These are phyloP conservation scores for Rauvolfia tetraphylla DNA, from an alignment of 257 asterid genomes.

Conservation along the genomic window DNA sequence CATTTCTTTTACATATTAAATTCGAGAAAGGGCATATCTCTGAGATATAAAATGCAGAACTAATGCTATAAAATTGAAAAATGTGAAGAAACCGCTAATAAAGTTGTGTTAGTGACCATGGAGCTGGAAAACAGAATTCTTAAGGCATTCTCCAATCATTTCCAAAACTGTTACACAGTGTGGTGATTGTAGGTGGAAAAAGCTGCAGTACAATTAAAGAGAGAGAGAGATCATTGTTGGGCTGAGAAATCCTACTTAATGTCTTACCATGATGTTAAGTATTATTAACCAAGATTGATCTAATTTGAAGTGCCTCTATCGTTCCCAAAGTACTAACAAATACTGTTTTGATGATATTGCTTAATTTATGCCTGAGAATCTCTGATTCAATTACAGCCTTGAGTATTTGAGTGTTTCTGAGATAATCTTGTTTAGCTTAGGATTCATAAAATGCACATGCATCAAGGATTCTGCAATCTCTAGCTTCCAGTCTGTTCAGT, in stretches of 20 bases:
- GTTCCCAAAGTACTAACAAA: neutral
- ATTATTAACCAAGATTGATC: too few relatives aligned
- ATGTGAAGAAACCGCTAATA: neutral
- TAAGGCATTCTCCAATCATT: neutral
- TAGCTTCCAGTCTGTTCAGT: neutral
- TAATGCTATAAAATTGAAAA: neutral
- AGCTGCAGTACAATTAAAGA: neutral
- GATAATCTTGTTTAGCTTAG: too few relatives aligned
- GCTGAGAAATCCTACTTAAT: neutral
- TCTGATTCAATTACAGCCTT: neutral
- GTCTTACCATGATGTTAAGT: too few relatives aligned
- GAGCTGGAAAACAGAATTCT: too few relatives aligned
- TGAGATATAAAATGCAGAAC: too few relatives aligned
- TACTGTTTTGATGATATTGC: neutral
- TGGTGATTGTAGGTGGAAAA: neutral
- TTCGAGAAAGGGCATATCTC: too few relatives aligned
- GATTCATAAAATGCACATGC: neutral
- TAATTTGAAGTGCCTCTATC: neutral
- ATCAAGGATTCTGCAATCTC: neutral
- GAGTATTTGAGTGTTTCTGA: neutral
- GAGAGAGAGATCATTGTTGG: neutral
- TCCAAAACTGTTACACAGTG: neutral
- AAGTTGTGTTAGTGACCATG: too few relatives aligned
- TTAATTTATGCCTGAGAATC: neutral
- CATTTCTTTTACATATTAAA: too few relatives aligned